Base-by-base conservation (phyloP, 345 rosid genomes). In the Dipteronia sinensis region DNA sequence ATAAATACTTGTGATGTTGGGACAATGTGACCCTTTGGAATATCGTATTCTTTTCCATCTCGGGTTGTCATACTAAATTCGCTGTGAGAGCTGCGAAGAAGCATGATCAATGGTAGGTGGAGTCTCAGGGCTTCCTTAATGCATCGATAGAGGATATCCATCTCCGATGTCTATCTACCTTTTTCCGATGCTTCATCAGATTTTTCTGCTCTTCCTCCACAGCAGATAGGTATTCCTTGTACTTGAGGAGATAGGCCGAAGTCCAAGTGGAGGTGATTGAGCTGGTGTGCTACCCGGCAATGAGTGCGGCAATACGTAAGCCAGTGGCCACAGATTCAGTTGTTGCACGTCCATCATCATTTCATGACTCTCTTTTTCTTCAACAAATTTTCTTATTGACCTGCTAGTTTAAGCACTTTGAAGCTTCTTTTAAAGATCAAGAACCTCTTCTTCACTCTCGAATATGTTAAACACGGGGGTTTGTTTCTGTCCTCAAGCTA, bases 211-310 rank as follows among this genome's bases (percentile, higher is more conserved):
- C 99, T 59, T 91, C 92, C 74, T 83, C 3, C 20, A 90, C 98
- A 38, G 89, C 90, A 16, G 89, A 77, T 65, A 89, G 79, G 82
- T 82, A 88, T 74, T 94, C 72, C 82, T 87, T 91, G 85, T 88
- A 78, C 42, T 81, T 79, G 72, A 95, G 89, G 67, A 94, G 92
- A 77, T 95, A 94, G 76, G 99, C 95, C 25, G 98, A 98, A 1
- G 97, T 92, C 99, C 99, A 96, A 0, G 92, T 90, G 73, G 98
- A 96, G 73, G 99, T 94, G 85, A 96, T 96, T 65, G 99, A 96
- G 83, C 99, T 96, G 23, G 99, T 96, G 85, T 96, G 99, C 89
- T 96, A 98, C 63, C 99, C 98, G 19, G 97, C 99, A 84, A 96
- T 94, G 62, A 96, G 91, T 78, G 99, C 98, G 40, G 99, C 99